These are phyloP conservation scores for Aphanomyces astaci DNA, from an alignment of 352 stramenopile species.

Conservation along the genomic window DNA sequence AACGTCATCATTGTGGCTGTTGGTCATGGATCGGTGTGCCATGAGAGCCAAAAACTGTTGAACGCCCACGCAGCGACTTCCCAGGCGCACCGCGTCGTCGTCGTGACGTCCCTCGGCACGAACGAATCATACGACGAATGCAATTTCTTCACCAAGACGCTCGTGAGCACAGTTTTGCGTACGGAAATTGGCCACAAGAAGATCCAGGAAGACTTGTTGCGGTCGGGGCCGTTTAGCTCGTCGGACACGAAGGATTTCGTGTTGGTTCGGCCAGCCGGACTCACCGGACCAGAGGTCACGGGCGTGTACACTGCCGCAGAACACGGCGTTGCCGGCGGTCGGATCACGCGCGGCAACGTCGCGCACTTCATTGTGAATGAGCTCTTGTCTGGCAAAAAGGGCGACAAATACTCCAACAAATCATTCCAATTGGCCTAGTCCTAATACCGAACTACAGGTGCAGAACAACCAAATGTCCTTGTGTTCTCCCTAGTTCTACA, in stretches of 20 bases:
- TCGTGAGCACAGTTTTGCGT: background rate
- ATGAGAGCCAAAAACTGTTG: background rate
- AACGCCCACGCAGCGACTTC: background rate
- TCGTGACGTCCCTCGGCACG: constrained; percentile 1
- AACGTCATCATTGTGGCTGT: background rate
- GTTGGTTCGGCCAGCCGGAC: background rate
- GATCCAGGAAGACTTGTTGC: constrained; percentile 3
- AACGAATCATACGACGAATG: constrained; percentile 10
- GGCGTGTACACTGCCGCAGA: background rate
- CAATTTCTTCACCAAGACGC: background rate
- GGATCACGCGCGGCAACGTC: background rate
- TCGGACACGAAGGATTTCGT: background rate
- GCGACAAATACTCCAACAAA: constrained; percentile 6
- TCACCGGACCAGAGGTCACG: background rate
- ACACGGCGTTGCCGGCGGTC: background rate
- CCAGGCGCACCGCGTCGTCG: background rate
- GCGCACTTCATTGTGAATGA: constrained; percentile 2
- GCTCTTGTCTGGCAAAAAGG: background rate
- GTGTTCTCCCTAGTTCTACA: no score
- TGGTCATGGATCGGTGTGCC: constrained; percentile 1
- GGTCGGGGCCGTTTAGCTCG: background rate
- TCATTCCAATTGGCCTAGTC: background rate
- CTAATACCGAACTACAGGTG: no score
- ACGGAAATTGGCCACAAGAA: background rate
- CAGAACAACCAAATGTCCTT: no score